Base-by-base conservation (phyloP, 176 grass and related monocot species). In the Bromus sterilis region DNA sequence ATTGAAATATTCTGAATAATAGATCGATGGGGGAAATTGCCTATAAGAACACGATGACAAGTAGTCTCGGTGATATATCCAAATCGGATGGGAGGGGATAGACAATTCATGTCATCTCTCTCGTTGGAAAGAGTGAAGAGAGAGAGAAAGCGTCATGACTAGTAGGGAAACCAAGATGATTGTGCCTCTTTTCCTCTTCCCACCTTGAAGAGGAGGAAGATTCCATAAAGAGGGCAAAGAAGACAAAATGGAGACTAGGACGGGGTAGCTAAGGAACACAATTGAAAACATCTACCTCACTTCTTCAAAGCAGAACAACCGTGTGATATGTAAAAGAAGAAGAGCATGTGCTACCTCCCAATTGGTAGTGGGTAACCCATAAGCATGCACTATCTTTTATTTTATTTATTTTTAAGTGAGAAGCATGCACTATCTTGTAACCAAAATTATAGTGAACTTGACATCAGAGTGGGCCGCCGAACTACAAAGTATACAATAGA, bases 41-140 rank as follows among this genome's bases (percentile, higher is more conserved):
- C 57, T 57, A 32, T 1, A 62, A 61, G 42, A 61, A 40, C 36
- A 61, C 12, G 26, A 42, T 42, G 36, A 8, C 15, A 61, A 43
- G 10, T 42, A 56, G 34, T 55, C 34, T 12, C 5, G 16, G 11
- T 4, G 6, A 16, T 43, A 23, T 43, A 70, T 71, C 79, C 56
- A 36, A 51, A 64, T 30, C 25, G 4, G 55, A 71, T 26, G n/a
- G 10, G 21, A 55, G 14, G 53, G 21, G 36, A 63, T 77, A 29
- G 4, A 30, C 21, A 41, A 44, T 31, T 49, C 14, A 7, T 80
- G 36, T 40, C 69, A 75, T 49, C 36, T 32, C 60, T 68, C 37
- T 53, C 71, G 43, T 85, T 63, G 77, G 33, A 63, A 85, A 58
- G 87, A 71, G 87, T 85, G 82, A 34, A 28, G 37, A 49, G 56